Evolutionary conservation across 257 asterid genomes (phyloP), one percentile per base, ranked within the genome.

Genomic region (Solanum sitiens): DNA sequence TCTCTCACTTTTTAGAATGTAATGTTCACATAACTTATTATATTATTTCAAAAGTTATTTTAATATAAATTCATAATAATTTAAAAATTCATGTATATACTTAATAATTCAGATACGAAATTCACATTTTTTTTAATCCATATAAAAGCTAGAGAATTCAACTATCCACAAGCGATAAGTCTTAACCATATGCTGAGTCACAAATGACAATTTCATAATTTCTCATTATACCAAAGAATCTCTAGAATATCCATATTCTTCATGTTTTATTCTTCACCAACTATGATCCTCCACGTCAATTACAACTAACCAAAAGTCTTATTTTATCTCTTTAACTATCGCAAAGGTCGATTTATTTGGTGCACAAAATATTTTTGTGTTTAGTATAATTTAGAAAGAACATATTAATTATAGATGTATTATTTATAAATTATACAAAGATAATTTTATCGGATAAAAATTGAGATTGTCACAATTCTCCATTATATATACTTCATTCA

Each of bases 171-270:
- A 11, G 37, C 37, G 39, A 76, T 45, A 25, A 42, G 35, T 12
- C 59, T 27, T 42, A 76, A 76, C 27, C 7, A 72, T 23, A 53
- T 84, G 95, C 89, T 89, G 95, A 91, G 88, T 92, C 92, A 91
- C 72, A 35, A 44, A 33, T 89, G 94, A 91, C 88, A n/a, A 3
- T 2, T 11, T 7, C 18, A 32, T 45, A 45, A 87, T 87, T 11
- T 77, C 86, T 77, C 83, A 23, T 75, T 75, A 23, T 12, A 75
- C 14, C 33, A n/a, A 13, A 74, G 86, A 87, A 89, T 88, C 89
- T 88, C 35, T 16, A 65, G 30, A 35, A 42, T 44, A 35, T 59
- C 39, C 27, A 73, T 70, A 33, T 33, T 71, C 44, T 65, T 79
- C 87, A 86, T 86, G 86, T 73, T 75, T 87, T 70, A 33, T 33